A percentile compares a stretch with the other conserved stretches of the same genome.
phyloP scores from a whole-genome alignment of 192 early-diverging fungal genomes.

The Gamsiella multidivaricata region DNA sequence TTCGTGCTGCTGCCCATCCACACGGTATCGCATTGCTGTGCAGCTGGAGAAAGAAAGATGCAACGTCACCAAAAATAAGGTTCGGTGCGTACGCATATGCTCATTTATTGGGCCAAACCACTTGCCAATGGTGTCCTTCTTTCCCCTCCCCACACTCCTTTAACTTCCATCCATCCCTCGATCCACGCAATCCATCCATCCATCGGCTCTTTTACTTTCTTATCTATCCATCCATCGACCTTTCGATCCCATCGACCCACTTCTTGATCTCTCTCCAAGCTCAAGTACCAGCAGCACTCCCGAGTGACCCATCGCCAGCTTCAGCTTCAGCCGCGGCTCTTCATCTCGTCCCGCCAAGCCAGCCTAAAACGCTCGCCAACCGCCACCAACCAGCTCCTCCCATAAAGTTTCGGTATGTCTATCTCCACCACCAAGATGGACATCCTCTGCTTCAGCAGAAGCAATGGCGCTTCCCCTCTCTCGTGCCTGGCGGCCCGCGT shows the following conservation, averaged over 20 bases:
- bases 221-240: constrained; percentile 13
- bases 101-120: no score
- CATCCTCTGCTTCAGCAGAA: constrained; percentile 32
- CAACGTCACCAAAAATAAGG: no score
- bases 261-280: constrained; percentile 9
- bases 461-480: constrained; percentile 15
- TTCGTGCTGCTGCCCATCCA: no score
- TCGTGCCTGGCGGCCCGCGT: constrained; percentile 9
- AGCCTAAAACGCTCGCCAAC: background rate
- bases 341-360: background rate
- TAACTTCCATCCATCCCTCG: constrained; percentile 10
- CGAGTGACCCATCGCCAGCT: background rate
- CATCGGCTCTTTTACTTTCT: no score
- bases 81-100: no score
- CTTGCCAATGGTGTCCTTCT: no score
- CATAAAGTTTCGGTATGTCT: constrained; percentile 48
- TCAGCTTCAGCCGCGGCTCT: background rate
- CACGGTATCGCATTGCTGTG: no score
- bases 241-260: background rate
- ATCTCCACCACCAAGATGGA: constrained; percentile 53
- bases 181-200: constrained; percentile 23
- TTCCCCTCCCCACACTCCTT: background rate
- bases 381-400: background rate
- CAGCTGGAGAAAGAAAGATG: no score
- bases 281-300: no score